Percentiles rank a stretch among this genome's conserved stretches.
These are phyloP conservation scores for Diaporthe caulivora DNA, from an alignment of 2,329 filamentous ascomycete genomes.

Conservation along the genomic window DNA sequence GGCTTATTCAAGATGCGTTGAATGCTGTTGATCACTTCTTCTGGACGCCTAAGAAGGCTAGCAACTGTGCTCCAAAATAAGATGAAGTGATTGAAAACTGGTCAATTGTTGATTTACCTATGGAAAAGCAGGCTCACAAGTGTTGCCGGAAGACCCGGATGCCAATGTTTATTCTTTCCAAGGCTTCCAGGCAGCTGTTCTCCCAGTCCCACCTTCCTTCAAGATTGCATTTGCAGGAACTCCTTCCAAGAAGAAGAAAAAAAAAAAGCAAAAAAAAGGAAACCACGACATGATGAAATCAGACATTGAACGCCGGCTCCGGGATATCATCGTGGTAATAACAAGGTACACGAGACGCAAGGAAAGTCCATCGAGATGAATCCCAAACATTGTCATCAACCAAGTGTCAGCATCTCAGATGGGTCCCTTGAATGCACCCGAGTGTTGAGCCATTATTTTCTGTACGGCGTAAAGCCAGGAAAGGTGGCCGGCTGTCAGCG, in stretches of 20 bases:
- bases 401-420: neutral
- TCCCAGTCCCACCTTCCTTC: neutral
- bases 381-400: neutral
- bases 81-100: neutral
- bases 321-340: slow-evolving; percentile 6
- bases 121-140: neutral
- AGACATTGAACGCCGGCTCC: neutral
- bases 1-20: neutral
- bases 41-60: neutral
- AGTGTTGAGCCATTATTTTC: slow-evolving; percentile 7
- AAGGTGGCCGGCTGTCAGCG: slow-evolving; percentile 20
- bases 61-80: neutral
- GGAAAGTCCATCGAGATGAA: neutral
- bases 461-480: slow-evolving; percentile 21
- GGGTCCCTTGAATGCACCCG: slow-evolving; percentile 20
- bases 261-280: no score
- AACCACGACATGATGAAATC: neutral
- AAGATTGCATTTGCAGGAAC: neutral
- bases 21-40: slow-evolving; percentile 24
- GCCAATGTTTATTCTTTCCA: neutral
- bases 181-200: neutral
- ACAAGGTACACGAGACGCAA: neutral
- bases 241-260: neutral
- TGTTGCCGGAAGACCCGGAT: neutral
- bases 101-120: neutral